A percentile compares a stretch with the other conserved stretches of the same genome.
These are phyloP conservation scores for Xanthoconium separans DNA, from an alignment of 1,284 basidiomycete genomes.

Conservation along the genomic window DNA sequence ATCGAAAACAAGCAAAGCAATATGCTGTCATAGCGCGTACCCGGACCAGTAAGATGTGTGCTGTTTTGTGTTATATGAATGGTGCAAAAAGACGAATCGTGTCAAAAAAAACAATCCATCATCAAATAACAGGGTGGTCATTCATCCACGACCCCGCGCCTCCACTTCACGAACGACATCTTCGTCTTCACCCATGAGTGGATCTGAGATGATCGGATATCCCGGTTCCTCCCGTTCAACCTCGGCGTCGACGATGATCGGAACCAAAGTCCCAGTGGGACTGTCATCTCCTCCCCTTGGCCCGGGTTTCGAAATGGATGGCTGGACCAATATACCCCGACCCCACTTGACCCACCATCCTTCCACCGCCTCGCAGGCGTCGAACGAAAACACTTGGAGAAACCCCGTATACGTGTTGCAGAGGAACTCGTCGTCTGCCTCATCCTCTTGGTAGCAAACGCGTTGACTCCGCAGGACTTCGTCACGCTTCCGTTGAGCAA, in stretches of 20 bases:
- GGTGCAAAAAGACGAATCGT: not conserved
- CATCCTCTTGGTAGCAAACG: constrained; percentile 11
- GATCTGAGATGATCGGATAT: constrained; percentile 10
- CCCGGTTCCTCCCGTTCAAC: constrained; percentile 8
- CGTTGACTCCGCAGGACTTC: no score
- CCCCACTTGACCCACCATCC: no score
- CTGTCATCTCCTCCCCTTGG: constrained; percentile 40
- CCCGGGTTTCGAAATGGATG: constrained; percentile 40
- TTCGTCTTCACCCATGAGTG: constrained; percentile 13
- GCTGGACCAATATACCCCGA: constrained; percentile 29
- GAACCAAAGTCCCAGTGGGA: constrained; percentile 34
- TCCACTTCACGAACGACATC: constrained; percentile 11
- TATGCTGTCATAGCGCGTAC: no score
- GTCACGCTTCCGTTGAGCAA: no score
- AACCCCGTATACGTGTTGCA: no score
- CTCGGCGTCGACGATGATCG: constrained; percentile 12
- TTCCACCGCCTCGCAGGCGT: constrained; percentile 37
- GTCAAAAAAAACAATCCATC: no score
- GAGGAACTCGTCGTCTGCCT: no score
- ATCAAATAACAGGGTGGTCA: no score
- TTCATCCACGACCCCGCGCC: not conserved
- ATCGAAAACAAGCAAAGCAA: no score
- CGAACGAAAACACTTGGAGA: no score
- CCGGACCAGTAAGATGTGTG: no score
- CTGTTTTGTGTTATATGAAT: no score